Percentiles rank a stretch among this genome's conserved stretches.
These are phyloP conservation scores for Lyophyllum shimeji DNA, from an alignment of 768 basidiomycete species.

Conservation along the genomic window DNA sequence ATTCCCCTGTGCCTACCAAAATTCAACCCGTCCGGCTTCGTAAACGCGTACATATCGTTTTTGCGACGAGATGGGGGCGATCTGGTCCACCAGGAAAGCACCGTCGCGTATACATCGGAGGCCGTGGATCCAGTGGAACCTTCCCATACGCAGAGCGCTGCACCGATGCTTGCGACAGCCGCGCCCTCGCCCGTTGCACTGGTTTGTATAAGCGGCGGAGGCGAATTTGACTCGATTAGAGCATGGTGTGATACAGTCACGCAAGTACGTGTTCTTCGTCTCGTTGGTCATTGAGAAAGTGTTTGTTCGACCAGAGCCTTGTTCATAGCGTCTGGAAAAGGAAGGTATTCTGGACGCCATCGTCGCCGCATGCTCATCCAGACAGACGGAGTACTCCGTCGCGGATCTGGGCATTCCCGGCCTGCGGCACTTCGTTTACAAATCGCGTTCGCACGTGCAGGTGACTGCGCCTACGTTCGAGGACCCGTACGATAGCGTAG, in stretches of 20 bases:
- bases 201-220: slow-evolving; percentile 77
- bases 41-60: slow-evolving; percentile 88
- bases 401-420: slow-evolving; percentile 86
- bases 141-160: slow-evolving; percentile 13
- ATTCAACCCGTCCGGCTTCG: slow-evolving; percentile 86
- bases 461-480: slow-evolving; percentile 85
- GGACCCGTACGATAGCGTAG: slow-evolving; percentile 70
- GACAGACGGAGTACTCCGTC: slow-evolving; percentile 63
- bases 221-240: slow-evolving; percentile 83
- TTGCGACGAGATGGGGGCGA: slow-evolving; percentile 42
- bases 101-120: slow-evolving; percentile 7
- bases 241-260: slow-evolving; percentile 71
- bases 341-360: slow-evolving; percentile 60
- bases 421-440: slow-evolving; percentile 93
- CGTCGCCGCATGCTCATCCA: slow-evolving; percentile 41
- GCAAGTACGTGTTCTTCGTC: slow-evolving; percentile 39
- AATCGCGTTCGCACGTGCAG: slow-evolving; percentile 87
- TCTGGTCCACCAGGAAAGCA: slow-evolving; percentile 15
- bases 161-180: background rate
- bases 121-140: background rate
- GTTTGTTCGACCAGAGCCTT: background rate
- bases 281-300: background rate
- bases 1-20: slow-evolving; percentile 95
- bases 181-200: slow-evolving; percentile 53
- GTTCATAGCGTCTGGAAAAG: slow-evolving; percentile 56